Conservation (phyloP, 2,329 filamentous ascomycete genomes). For the Cercospora sojina region DNA sequence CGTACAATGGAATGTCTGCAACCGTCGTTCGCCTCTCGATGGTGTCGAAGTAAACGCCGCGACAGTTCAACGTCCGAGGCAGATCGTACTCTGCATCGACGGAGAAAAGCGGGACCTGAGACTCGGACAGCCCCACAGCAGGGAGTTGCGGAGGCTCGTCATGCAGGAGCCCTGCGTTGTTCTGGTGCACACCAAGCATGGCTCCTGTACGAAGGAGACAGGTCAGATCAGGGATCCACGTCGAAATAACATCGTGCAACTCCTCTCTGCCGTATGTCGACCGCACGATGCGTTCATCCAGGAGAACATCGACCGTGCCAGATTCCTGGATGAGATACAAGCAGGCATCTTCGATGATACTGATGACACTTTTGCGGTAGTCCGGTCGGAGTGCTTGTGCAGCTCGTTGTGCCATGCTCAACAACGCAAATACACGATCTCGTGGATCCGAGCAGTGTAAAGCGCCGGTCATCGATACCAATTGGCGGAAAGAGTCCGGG, state of each 20-base stretch:
- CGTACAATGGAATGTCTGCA: conserved; percentile 9
- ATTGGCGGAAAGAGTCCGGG: conserved; percentile 13
- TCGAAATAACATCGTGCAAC: conserved; percentile 7
- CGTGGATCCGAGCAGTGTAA: conserved; percentile 25
- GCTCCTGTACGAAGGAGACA: background rate
- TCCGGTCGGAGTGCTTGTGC: conserved; percentile 17
- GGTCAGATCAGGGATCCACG: conserved; percentile 23
- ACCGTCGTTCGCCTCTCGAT: conserved; percentile 20
- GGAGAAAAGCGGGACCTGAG: background rate
- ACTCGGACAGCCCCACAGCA: background rate
- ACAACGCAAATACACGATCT: conserved; percentile 27
- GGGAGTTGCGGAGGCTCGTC: background rate
- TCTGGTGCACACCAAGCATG: conserved; percentile 11
- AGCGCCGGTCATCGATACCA: conserved; percentile 18
- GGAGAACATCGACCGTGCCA: conserved; percentile 23
- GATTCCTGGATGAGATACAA: conserved; percentile 24
- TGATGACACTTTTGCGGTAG: conserved; percentile 21
- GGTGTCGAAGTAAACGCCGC: conserved; percentile 21
- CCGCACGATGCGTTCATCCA: conserved; percentile 22
- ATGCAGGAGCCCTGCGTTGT: conserved; percentile 17
- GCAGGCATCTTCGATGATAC: conserved; percentile 28
- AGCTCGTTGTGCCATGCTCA: conserved; percentile 18
- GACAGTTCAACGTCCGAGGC: conserved; percentile 15
- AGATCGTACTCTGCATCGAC: conserved; percentile 7
- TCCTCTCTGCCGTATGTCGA: background rate